phyloP scores from a whole-genome alignment of 2,329 filamentous ascomycete species.

The Paradendryphiella salina region DNA sequence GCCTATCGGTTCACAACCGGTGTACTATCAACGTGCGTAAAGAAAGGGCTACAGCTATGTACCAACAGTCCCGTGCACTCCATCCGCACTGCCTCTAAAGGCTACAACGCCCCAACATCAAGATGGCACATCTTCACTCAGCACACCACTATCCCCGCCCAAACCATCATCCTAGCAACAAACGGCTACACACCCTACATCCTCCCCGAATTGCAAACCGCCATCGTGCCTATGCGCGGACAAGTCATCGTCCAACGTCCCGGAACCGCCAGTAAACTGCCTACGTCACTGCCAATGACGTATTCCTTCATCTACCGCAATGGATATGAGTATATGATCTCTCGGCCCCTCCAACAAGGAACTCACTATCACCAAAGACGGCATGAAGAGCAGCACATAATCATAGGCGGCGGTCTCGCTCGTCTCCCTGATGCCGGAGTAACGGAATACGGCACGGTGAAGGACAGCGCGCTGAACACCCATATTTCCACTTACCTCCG shows the following conservation, averaged over 20 bases:
- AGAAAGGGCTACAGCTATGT: constrained; percentile 33
- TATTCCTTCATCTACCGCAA: constrained; percentile 64
- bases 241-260: constrained; percentile 47
- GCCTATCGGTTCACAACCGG: constrained; percentile 40
- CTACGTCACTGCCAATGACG: constrained; percentile 53
- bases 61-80: constrained; percentile 36
- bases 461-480: constrained; percentile 59
- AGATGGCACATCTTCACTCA: constrained; percentile 29
- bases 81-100: constrained; percentile 10
- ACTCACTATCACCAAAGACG: too few relatives aligned
- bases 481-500: constrained; percentile 55
- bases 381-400: constrained; percentile 53
- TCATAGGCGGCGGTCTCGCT: constrained; percentile 64
- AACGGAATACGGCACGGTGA: constrained; percentile 58
- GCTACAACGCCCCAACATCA: too few relatives aligned
- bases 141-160: constrained; percentile 20
- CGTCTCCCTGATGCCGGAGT: constrained; percentile 50
- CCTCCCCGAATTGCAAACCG: constrained; percentile 42
- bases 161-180: constrained; percentile 37
- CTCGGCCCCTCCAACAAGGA: constrained; percentile 48
- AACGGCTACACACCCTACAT: constrained; percentile 44
- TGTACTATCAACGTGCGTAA: constrained; percentile 31
- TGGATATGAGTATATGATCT: constrained; percentile 70
- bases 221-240: constrained; percentile 48
- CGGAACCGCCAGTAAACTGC: constrained; percentile 43